Evolutionary conservation across 768 basidiomycete genomes (phyloP), one percentile per base, ranked within the genome.

Genomic region (Suillus cothurnatus): DNA sequence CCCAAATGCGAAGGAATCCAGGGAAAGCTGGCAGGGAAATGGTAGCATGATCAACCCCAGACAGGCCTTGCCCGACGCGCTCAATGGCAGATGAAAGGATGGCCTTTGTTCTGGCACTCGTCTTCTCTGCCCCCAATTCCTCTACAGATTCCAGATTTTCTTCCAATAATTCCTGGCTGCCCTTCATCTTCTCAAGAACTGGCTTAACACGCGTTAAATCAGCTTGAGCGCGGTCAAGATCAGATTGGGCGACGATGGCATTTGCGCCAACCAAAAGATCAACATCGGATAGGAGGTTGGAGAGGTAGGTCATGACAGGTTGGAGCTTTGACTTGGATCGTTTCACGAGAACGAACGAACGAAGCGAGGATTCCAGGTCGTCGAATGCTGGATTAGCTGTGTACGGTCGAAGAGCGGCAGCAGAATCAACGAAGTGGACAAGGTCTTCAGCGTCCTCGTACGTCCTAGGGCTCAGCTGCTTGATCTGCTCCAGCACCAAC

Each of bases 391-490:
- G 84, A 68, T 86, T 88, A 64, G 83, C 85, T 23, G 84, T 81
- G 74, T 81, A 86, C n/a, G 86, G 86, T 63, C 87, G 85, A 49
- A 90, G 84, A 23, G 89, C 90, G 0, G 85, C 79, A 17, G 90
- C 88, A 8, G 95, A 97, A 75, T 99, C 97, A 71, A 99, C 97
- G 76, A 99, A 99, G 78, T 99, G 97, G 4, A 99, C 96, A 49
- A 99, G 88, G 75, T 99, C 94, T 53, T 90, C 86, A 0, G 94
- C 88, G 70, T 97, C 93, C 62, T 94, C 92, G 74, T 89, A 94
- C 0, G 97, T 99, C 61, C 86, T 80, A n/a, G 97, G 97, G 72
- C 92, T 94, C 70, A 99, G 85, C 69, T 92, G 86, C 74, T 88
- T 91, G 83, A 99, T 94, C 77, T 99, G 97, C 65, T 99, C 95